These are phyloP conservation scores for Kluyveromyces dobzhanskii DNA, from an alignment of 805 yeast genomes.

Conservation along the genomic window DNA sequence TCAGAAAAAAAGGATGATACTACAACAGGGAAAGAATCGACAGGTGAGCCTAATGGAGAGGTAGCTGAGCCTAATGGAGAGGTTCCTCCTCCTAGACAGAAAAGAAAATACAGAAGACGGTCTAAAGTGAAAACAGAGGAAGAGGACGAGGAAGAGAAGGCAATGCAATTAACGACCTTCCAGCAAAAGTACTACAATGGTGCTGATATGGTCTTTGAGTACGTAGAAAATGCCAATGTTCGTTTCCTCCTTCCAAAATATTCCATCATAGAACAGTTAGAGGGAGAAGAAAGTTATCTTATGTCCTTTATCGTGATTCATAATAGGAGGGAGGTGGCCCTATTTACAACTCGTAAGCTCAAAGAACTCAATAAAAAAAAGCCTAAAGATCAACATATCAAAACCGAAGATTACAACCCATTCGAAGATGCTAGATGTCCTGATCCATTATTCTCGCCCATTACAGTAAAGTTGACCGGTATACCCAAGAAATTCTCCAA, in stretches of 20 bases:
- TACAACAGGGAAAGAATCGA: not conserved
- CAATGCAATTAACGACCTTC: slow-evolving; percentile 55
- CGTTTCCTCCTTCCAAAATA: slow-evolving; percentile 72
- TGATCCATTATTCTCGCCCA: slow-evolving; percentile 41
- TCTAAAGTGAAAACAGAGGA: slow-evolving; percentile 8
- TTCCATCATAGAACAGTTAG: slow-evolving; percentile 53
- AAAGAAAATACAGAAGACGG: slow-evolving; percentile 9
- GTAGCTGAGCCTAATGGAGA: not conserved
- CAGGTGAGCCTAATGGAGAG: too few relatives aligned
- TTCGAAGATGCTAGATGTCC: slow-evolving; percentile 32
- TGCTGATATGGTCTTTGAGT: slow-evolving; percentile 79
- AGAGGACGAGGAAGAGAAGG: slow-evolving; percentile 34
- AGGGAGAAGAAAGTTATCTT: slow-evolving; percentile 20
- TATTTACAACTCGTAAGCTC: slow-evolving; percentile 7
- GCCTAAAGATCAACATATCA: slow-evolving; percentile 12
- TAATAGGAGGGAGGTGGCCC: slow-evolving; percentile 22
- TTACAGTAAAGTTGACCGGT: slow-evolving; percentile 57
- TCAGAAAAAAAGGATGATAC: not conserved
- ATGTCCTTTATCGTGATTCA: slow-evolving; percentile 30
- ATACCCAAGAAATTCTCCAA: slow-evolving; percentile 60
- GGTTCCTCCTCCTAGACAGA: slow-evolving; percentile 1
- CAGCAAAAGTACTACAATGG: slow-evolving; percentile 62
- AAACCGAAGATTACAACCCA: slow-evolving; percentile 14
- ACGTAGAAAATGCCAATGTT: slow-evolving; percentile 65
- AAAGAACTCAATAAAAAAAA: slow-evolving; percentile 10